Conservation (phyloP, 495 filamentous ascomycete genomes). For the Xylaria scruposa region DNA sequence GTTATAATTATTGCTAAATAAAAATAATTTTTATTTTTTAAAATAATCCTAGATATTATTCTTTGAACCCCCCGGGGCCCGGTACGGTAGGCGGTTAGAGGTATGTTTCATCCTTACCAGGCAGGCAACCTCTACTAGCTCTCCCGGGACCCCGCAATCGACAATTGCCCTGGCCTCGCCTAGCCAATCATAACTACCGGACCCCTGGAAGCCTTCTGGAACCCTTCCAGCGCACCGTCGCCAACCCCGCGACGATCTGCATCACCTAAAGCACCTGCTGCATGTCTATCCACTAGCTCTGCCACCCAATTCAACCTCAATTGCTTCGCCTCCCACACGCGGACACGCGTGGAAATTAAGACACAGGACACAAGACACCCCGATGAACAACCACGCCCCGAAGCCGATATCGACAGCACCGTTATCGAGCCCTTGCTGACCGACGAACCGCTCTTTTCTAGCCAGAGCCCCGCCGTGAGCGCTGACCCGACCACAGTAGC, state of each 20-base stretch:
- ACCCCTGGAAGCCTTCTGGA: constrained; percentile 20
- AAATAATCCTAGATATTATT: no score
- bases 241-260: constrained; percentile 23
- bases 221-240: background rate
- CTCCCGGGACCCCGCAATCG: constrained; percentile 1
- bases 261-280: constrained; percentile 13
- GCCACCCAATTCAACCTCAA: constrained; percentile 5
- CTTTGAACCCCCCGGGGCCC: no score
- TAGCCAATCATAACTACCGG: background rate
- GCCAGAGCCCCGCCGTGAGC: constrained; percentile 10
- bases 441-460: constrained; percentile 9
- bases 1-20: no score
- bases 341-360: constrained; percentile 5
- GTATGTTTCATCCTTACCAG: no score
- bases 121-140: no score
- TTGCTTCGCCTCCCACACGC: constrained; percentile 14
- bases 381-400: constrained; percentile 17
- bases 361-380: background rate
- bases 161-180: background rate
- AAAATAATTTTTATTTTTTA: no score
- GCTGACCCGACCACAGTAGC: constrained; percentile 21
- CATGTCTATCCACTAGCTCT: constrained; percentile 13
- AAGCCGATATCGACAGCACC: background rate
- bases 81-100: no score
- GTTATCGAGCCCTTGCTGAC: background rate